Evolutionary conservation across 768 basidiomycete genomes (phyloP), one percentile per base, ranked within the genome.

Genomic region (Paxillus involutus): DNA sequence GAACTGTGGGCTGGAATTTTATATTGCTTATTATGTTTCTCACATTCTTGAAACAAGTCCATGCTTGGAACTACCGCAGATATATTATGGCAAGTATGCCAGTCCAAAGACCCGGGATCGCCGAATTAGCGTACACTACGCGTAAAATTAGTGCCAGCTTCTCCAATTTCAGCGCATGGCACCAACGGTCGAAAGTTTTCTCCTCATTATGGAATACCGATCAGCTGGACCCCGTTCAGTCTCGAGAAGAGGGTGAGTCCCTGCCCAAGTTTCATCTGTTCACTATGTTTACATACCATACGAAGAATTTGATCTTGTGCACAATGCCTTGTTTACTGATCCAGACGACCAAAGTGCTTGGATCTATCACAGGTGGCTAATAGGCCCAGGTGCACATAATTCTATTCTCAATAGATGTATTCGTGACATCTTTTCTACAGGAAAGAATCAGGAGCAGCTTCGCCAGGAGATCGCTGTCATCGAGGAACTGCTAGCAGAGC

Each of bases 151-250:
- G 90, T 69, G 76, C 87, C 46, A 98, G 92, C 64, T 94, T 98
- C 67, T 96, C 93, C 33, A 98, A 99, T 68, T 98, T 97, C 68
- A 96, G 94, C 58, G 97, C 97, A 19, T 99, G 97, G 97, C 97
- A 99, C 70, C 94, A 97, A 61, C 84, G 97, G 33, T 91, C 93
- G 1, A 96, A 94, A 64, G 77, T 94, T 8, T 75, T 91, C 29
- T 66, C 77, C 0, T 78, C 77, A 3, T 64, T 95, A 16, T 93
- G 91, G 88, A 77, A 76, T 35, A 68, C 68, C 30, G 83, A 81
- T 16, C 74, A 78, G 57, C 63, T 82, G 12, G 80, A 86, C 51
- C 75, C 78, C 47, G 49, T 63, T 13, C 76, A 79, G 62, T 82
- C 81, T 35, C 83, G 82, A 61, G 85, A 91, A 63, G 78, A 85